Evolutionary conservation across 495 filamentous ascomycete species (phyloP).

Genomic region (Podospora tetraspora): DNA sequence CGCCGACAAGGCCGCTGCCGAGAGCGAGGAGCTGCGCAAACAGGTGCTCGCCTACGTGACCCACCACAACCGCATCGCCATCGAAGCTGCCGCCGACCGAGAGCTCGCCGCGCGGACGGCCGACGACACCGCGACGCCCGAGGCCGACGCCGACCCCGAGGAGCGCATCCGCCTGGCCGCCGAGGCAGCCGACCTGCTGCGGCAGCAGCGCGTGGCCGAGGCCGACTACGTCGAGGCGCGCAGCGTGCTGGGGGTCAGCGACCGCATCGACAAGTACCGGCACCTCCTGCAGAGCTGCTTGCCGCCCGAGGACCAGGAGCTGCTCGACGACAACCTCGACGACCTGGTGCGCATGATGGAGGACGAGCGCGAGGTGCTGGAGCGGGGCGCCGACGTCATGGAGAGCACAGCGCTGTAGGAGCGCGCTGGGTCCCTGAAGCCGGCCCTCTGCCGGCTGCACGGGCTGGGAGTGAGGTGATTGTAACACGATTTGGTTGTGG

Average conservation of each 20-base stretch:
- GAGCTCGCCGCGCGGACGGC: slow-evolving; percentile 30
- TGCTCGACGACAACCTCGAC: slow-evolving; percentile 43
- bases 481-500: too few species aligned
- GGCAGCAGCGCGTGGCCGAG: slow-evolving; percentile 38
- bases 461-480: background rate
- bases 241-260: slow-evolving; percentile 40
- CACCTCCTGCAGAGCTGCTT: slow-evolving; percentile 42
- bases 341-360: slow-evolving; percentile 50
- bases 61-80: slow-evolving; percentile 37
- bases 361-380: slow-evolving; percentile 33
- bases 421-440: background rate
- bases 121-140: slow-evolving; percentile 19
- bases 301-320: slow-evolving; percentile 42
- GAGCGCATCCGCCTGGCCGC: slow-evolving; percentile 36
- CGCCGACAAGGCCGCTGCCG: slow-evolving; percentile 35
- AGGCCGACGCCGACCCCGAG: slow-evolving; percentile 31
- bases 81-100: slow-evolving; percentile 33
- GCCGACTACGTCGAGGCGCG: slow-evolving; percentile 45
- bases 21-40: slow-evolving; percentile 30
- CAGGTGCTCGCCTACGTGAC: slow-evolving; percentile 37
- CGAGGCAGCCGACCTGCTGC: slow-evolving; percentile 34
- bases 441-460: background rate
- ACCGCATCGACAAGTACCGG: slow-evolving; percentile 46
- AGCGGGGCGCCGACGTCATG: slow-evolving; percentile 14
- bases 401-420: slow-evolving; percentile 19